These are phyloP conservation scores for Globisporangium radiosum DNA, from an alignment of 352 stramenopile genomes.

Conservation along the genomic window DNA sequence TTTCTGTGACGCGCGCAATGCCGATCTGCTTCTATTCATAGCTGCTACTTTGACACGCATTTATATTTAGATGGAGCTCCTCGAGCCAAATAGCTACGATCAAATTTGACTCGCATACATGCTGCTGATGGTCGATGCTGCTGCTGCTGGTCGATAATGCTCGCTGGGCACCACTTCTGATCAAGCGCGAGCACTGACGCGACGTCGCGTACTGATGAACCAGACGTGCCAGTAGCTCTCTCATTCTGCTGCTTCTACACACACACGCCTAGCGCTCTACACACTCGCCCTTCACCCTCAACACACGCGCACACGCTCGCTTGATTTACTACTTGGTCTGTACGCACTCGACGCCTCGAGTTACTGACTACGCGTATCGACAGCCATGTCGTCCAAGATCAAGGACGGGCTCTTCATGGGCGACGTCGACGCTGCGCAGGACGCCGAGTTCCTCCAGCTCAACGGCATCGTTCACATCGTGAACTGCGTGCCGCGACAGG, in stretches of 20 bases:
- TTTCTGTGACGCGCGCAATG: slow-evolving; percentile 33
- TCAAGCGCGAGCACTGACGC: not conserved
- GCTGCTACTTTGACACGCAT: too few species aligned
- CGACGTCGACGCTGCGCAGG: slow-evolving; percentile 88
- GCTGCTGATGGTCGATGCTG: not conserved
- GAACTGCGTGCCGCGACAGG: slow-evolving; percentile 87
- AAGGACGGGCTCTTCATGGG: slow-evolving; percentile 93
- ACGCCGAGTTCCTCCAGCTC: slow-evolving; percentile 90
- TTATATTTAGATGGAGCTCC: too few species aligned
- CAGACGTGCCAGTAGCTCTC: not conserved
- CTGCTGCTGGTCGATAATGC: not conserved
- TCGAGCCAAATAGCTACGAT: too few species aligned
- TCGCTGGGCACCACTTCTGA: slow-evolving; percentile 3
- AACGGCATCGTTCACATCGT: slow-evolving; percentile 91
- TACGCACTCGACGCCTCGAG: not conserved
- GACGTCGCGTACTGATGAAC: slow-evolving; percentile 5
- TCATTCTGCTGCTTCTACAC: not conserved
- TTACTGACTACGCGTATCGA: not conserved
- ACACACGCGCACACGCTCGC: slow-evolving; percentile 1
- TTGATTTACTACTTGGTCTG: not conserved
- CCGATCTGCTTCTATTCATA: too few species aligned
- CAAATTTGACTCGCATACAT: too few species aligned
- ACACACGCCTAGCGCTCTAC: not conserved
- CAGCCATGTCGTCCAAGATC: slow-evolving; percentile 89
- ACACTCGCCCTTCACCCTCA: not conserved